phyloP scores from a whole-genome alignment of 2,329 filamentous ascomycete genomes.

The Fusarium setosum region DNA sequence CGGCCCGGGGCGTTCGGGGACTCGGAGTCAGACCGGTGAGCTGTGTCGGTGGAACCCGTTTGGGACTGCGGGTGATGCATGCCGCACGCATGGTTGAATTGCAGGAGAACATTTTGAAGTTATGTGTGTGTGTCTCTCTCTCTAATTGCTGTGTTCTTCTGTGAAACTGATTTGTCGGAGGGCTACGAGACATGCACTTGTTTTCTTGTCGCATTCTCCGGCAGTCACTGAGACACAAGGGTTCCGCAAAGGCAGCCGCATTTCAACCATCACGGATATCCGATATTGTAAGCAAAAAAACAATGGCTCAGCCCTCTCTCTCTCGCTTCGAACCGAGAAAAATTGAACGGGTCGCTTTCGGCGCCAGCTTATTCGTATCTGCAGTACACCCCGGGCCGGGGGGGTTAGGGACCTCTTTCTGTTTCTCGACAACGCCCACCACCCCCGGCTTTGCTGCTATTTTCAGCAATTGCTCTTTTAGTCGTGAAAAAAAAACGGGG shows the following conservation, averaged over 20 bases:
- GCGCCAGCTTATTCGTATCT: conserved; percentile 1
- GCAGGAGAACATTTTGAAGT: conserved; percentile 3
- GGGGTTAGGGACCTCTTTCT: background rate
- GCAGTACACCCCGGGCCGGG: background rate
- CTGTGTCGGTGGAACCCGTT: background rate
- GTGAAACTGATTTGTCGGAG: background rate
- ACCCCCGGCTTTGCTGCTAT: background rate
- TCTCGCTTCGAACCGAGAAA: background rate
- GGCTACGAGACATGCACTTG: background rate
- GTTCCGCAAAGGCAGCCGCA: background rate
- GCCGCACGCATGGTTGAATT: background rate
- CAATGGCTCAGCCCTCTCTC: background rate
- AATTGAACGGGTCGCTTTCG: background rate
- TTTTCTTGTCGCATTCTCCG: background rate
- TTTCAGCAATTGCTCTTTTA: background rate
- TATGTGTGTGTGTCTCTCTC: background rate
- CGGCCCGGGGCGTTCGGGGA: conserved; percentile 12
- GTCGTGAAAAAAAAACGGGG: background rate
- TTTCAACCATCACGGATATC: background rate
- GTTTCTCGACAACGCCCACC: background rate
- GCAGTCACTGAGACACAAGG: background rate
- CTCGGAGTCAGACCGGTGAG: conserved; percentile 21
- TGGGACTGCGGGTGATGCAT: no score
- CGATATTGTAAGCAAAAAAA: background rate
- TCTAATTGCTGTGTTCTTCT: no score